Conservation (phyloP, 2,329 filamentous ascomycete species). For the Xylaria hypoxylon region DNA sequence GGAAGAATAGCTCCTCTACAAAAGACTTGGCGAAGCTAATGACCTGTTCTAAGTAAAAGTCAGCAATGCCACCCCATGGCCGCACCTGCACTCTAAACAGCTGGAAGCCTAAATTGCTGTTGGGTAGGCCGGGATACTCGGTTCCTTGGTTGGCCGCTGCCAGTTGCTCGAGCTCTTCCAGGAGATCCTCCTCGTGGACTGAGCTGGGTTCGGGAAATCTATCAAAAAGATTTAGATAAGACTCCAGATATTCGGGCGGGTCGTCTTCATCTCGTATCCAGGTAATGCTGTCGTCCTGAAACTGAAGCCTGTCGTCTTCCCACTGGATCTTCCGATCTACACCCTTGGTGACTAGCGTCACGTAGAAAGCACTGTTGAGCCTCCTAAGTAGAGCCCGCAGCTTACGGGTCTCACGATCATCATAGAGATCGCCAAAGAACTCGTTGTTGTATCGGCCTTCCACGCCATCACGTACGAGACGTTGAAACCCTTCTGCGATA, state of each 20-base stretch:
- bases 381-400: constrained; percentile 16
- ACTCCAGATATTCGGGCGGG: background rate
- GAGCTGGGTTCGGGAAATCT: background rate
- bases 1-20: constrained; percentile 29
- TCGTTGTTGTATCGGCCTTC: constrained; percentile 22
- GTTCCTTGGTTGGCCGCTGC: constrained; percentile 32
- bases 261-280: constrained; percentile 1
- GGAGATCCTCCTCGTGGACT: background rate
- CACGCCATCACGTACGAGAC: constrained; percentile 11
- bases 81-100: constrained; percentile 28
- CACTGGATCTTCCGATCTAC: constrained; percentile 22
- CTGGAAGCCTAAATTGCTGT: constrained; percentile 20
- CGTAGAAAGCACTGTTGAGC: constrained; percentile 24
- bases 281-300: background rate
- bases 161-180: constrained; percentile 27
- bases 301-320: background rate
- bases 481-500: constrained; percentile 19
- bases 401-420: background rate
- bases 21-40: constrained; percentile 28
- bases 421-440: constrained; percentile 19
- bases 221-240: background rate
- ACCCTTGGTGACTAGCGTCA: constrained; percentile 16
- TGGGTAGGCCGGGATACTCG: constrained; percentile 32
- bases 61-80: constrained; percentile 28
- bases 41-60: constrained; percentile 25